phyloP scores from a whole-genome alignment of 1,284 basidiomycete genomes.

The Melampsora larici-populina region DNA sequence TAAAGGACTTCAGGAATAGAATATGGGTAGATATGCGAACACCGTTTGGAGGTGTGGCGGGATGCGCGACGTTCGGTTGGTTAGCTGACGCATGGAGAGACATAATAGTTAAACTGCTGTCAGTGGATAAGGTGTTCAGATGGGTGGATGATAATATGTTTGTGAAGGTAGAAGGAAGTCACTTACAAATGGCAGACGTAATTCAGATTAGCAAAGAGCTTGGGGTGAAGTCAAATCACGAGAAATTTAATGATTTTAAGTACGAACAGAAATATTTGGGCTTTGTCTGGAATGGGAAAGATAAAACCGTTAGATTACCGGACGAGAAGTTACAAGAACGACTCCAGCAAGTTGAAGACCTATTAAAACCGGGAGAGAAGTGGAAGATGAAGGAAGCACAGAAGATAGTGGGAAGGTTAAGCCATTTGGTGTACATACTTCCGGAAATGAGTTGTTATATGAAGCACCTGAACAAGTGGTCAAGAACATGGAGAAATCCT shows the following conservation, averaged over 20 bases:
- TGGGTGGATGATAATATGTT: too few relatives aligned
- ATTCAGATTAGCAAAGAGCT: neutral
- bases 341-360: neutral
- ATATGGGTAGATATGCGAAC: neutral
- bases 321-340: neutral
- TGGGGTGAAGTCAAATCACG: neutral
- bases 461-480: neutral
- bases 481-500: neutral
- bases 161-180: neutral
- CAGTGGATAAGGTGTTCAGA: neutral
- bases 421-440: neutral
- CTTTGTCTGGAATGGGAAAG: neutral
- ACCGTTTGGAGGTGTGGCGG: constrained; percentile 11
- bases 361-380: neutral
- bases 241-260: neutral
- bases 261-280: neutral
- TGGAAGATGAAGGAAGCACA: neutral
- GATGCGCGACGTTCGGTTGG: neutral
- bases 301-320: too few relatives aligned
- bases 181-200: neutral
- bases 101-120: neutral
- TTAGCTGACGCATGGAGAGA: neutral
- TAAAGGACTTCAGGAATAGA: neutral
- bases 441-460: constrained; percentile 5
- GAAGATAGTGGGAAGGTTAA: neutral